Percentiles rank a stretch among this genome's conserved stretches.
phyloP scores from a whole-genome alignment of 768 basidiomycete genomes.

The Leccinellum luteum region DNA sequence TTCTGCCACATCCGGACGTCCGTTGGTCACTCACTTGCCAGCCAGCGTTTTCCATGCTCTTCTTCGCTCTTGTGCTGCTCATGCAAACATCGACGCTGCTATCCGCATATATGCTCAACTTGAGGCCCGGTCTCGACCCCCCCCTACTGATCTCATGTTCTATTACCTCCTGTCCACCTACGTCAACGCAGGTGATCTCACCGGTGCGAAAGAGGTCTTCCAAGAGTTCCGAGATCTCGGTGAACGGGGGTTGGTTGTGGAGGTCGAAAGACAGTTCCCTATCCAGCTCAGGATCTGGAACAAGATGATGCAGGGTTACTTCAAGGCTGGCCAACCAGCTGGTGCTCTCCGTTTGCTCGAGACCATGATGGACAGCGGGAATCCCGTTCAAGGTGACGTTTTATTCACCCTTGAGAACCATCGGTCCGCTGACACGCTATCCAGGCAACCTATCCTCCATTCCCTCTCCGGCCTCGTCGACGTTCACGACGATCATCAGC shows the following conservation, averaged over 20 bases:
- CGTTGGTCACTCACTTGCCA: slow-evolving; percentile 27
- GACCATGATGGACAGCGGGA: slow-evolving; percentile 58
- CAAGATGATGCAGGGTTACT: slow-evolving; percentile 73
- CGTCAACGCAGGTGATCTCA: slow-evolving; percentile 47
- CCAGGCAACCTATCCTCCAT: slow-evolving; percentile 34
- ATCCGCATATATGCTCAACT: slow-evolving; percentile 63
- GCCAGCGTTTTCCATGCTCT: slow-evolving; percentile 48
- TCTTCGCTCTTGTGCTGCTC: slow-evolving; percentile 58
- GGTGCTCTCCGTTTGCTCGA: slow-evolving; percentile 66
- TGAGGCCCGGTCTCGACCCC: slow-evolving; percentile 38
- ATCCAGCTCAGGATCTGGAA: slow-evolving; percentile 61
- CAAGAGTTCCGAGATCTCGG: slow-evolving; percentile 50
- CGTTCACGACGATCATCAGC: slow-evolving; percentile 60
- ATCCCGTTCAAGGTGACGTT: slow-evolving; percentile 14
- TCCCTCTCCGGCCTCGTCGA: slow-evolving; percentile 59
- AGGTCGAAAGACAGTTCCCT: slow-evolving; percentile 20
- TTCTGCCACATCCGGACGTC: slow-evolving; percentile 3
- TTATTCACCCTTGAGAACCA: background rate
- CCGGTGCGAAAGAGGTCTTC: slow-evolving; percentile 59
- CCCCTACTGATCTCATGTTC: slow-evolving; percentile 41
- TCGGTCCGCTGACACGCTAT: background rate
- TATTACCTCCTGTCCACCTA: slow-evolving; percentile 58
- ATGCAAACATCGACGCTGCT: slow-evolving; percentile 57
- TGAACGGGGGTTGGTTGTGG: slow-evolving; percentile 28
- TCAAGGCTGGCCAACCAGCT: slow-evolving; percentile 59